Conservation (phyloP, 208 protist species). For the Leishmania braziliensis region DNA sequence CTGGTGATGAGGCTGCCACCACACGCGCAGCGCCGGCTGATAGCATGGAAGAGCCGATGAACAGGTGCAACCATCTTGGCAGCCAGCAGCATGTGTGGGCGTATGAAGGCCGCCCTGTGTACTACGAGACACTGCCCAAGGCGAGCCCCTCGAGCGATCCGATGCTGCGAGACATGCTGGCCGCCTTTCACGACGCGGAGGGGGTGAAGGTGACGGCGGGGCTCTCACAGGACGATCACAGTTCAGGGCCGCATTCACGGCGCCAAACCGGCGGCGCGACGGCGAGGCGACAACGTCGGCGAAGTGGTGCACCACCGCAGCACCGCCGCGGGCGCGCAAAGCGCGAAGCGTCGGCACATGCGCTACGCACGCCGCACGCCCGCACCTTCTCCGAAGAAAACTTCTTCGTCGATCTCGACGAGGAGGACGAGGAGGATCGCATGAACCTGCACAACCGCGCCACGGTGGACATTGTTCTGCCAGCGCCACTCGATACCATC, state of each 20-base stretch:
- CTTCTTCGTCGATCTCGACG: slow-evolving; percentile 11
- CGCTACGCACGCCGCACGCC: slow-evolving; percentile 8
- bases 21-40: not conserved
- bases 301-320: not conserved
- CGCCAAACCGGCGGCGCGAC: not conserved
- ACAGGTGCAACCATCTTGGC: not conserved
- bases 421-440: slow-evolving; percentile 57
- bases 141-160: slow-evolving; percentile 16
- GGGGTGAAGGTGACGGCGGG: not conserved
- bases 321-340: not conserved
- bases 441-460: slow-evolving; percentile 74
- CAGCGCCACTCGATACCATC: slow-evolving; percentile 51
- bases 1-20: not conserved
- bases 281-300: not conserved
- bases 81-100: not conserved
- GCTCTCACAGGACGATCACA: not conserved
- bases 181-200: slow-evolving; percentile 13
- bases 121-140: slow-evolving; percentile 26
- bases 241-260: not conserved
- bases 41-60: not conserved
- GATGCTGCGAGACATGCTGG: slow-evolving; percentile 27
- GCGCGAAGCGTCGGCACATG: not conserved
- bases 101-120: slow-evolving; percentile 24
- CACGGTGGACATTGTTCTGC: slow-evolving; percentile 67
- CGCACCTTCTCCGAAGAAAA: slow-evolving; percentile 16